Percentiles rank a stretch among this genome's conserved stretches.
Evolutionary conservation across 2,329 filamentous ascomycete genomes (phyloP).

Genomic region (Venturia nashicola): DNA sequence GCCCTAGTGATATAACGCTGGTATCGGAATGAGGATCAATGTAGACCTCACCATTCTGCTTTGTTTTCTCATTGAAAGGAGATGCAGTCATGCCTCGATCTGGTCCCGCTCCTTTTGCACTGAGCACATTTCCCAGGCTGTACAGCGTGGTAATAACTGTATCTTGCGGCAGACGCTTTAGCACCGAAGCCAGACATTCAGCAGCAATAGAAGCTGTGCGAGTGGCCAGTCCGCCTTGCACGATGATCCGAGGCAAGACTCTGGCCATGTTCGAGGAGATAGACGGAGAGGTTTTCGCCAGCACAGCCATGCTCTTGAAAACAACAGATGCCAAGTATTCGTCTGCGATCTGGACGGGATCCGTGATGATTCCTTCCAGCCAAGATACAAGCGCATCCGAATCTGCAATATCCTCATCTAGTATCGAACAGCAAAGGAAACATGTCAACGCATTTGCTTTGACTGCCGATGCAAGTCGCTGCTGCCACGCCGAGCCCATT

Average conservation of each 20-base stretch:
- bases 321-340: constrained; percentile 64
- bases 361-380: constrained; percentile 72
- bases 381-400: constrained; percentile 67
- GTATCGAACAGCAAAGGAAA: constrained; percentile 72
- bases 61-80: constrained; percentile 30
- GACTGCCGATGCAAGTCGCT: constrained; percentile 72
- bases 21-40: constrained; percentile 31
- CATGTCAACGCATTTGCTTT: constrained; percentile 72
- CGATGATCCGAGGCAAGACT: constrained; percentile 73
- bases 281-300: constrained; percentile 61
- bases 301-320: constrained; percentile 68
- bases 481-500: constrained; percentile 75
- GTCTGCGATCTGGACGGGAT: constrained; percentile 73
- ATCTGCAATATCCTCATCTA: constrained; percentile 73
- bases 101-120: constrained; percentile 46
- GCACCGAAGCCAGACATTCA: constrained; percentile 68
- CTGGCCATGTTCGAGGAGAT: constrained; percentile 67
- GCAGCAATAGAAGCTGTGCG: constrained; percentile 65
- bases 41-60: constrained; percentile 20
- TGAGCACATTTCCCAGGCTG: constrained; percentile 89
- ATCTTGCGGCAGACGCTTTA: constrained; percentile 78
- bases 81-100: constrained; percentile 36
- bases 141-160: constrained; percentile 91
- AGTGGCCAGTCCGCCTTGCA: constrained; percentile 63
- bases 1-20: constrained; percentile 67